These are phyloP conservation scores for Dothideomycetidae sp. DNA, from an alignment of 2,329 filamentous ascomycete species.

Conservation along the genomic window DNA sequence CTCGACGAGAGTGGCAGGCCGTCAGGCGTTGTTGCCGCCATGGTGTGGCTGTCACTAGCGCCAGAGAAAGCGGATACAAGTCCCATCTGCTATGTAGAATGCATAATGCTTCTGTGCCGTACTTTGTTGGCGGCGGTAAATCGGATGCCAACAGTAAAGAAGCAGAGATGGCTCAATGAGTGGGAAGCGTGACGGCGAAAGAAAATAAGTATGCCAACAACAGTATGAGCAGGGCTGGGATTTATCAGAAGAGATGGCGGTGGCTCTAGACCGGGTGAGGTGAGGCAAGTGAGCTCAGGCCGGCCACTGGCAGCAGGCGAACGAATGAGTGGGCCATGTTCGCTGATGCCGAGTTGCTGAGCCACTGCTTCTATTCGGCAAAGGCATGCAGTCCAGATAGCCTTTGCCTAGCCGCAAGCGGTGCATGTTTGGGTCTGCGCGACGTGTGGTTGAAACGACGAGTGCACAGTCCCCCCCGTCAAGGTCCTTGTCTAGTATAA, in stretches of 20 bases:
- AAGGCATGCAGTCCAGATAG: background rate
- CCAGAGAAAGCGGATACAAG: too few species aligned
- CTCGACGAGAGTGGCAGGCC: conserved; percentile 43
- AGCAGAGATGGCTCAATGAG: background rate
- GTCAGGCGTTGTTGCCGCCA: conserved; percentile 12
- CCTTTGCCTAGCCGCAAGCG: background rate
- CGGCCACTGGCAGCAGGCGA: background rate
- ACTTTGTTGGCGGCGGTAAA: too few species aligned
- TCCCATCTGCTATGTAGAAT: too few species aligned
- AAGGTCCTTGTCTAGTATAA: background rate
- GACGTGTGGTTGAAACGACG: background rate
- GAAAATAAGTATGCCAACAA: too few species aligned
- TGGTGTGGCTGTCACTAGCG: conserved; percentile 9
- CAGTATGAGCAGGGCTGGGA: too few species aligned
- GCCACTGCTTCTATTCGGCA: too few species aligned
- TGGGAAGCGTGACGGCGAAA: too few species aligned
- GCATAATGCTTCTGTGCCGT: too few species aligned
- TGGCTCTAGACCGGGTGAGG: background rate
- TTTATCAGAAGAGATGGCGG: too few species aligned
- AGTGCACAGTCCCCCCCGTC: background rate
- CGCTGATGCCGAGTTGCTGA: background rate
- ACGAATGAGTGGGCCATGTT: background rate
- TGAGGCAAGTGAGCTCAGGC: background rate
- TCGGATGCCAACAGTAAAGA: background rate
- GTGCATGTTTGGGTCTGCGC: background rate